Evolutionary conservation across 345 rosid species (phyloP).

Genomic region (Eucalyptus tenuipes): DNA sequence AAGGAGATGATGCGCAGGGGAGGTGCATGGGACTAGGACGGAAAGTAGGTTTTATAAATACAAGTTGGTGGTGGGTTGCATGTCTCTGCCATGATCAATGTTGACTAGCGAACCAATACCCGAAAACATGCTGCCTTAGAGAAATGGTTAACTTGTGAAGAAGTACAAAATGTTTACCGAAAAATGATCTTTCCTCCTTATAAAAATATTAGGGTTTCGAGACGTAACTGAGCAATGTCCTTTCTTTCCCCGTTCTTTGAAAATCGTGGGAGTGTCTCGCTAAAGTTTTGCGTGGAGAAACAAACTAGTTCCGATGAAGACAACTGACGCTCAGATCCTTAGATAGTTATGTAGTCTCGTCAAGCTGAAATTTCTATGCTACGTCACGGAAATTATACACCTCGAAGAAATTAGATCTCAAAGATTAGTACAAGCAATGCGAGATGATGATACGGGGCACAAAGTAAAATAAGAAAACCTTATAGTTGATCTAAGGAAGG

Average conservation of each 20-base stretch:
- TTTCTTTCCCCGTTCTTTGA: neutral
- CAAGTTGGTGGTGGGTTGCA: neutral
- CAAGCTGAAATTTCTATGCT: neutral
- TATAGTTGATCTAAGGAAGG: neutral
- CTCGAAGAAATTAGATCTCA: neutral
- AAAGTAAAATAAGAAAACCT: rapidly evolving
- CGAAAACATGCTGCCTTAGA: neutral
- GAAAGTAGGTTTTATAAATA: neutral
- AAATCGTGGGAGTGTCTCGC: neutral
- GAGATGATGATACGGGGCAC: neutral
- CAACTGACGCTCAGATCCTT: rapidly evolving
- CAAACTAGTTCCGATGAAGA: neutral
- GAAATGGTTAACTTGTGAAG: neutral
- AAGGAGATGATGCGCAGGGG: neutral
- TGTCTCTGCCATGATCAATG: neutral
- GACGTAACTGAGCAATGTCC: neutral
- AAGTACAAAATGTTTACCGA: neutral
- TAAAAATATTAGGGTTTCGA: neutral
- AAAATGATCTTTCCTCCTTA: neutral
- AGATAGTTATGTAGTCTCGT: neutral
- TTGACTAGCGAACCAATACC: neutral
- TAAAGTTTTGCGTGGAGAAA: neutral
- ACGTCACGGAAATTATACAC: neutral
- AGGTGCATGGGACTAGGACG: neutral
- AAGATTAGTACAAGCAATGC: neutral